Conservation (phyloP, 805 yeast genomes). For the Naumovozyma dairenensis region DNA sequence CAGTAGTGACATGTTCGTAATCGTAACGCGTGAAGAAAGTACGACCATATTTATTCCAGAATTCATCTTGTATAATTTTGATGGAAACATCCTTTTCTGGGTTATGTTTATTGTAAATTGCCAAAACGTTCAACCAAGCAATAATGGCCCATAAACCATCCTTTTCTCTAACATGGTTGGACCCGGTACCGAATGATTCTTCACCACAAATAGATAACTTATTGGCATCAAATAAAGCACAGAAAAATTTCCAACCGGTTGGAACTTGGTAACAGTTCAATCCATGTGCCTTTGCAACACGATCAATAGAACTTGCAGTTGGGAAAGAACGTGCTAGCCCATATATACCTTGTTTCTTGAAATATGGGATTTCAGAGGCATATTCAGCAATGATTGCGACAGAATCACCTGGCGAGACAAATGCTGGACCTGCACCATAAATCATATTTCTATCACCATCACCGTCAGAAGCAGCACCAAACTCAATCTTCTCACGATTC, state of each 20-base stretch:
- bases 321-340: constrained; percentile 98
- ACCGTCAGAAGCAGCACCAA: constrained; percentile 99
- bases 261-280: constrained; percentile 87
- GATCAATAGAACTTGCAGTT: constrained; percentile 86
- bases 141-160: constrained; percentile 97
- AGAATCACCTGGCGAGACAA: constrained; percentile 97
- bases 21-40: constrained; percentile 97
- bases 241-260: constrained; percentile 99
- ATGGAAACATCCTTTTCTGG: constrained; percentile 58
- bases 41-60: constrained; percentile 91
- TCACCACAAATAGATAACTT: constrained; percentile 96
- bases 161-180: constrained; percentile 94
- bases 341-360: constrained; percentile 70
- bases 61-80: constrained; percentile 66
- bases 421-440: constrained; percentile 82
- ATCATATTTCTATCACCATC: constrained; percentile 99
- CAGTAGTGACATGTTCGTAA: constrained; percentile 71
- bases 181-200: constrained; percentile 97
- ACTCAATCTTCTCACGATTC: constrained; percentile 69
- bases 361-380: constrained; percentile 81
- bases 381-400: constrained; percentile 97
- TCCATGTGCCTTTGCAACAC: constrained; percentile 73
- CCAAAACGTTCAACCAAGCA: constrained; percentile 94
- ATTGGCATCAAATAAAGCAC: constrained; percentile 87
- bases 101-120: constrained; percentile 59